These are phyloP conservation scores for Pythium monospermum DNA, from an alignment of 352 stramenopile species.

Conservation along the genomic window DNA sequence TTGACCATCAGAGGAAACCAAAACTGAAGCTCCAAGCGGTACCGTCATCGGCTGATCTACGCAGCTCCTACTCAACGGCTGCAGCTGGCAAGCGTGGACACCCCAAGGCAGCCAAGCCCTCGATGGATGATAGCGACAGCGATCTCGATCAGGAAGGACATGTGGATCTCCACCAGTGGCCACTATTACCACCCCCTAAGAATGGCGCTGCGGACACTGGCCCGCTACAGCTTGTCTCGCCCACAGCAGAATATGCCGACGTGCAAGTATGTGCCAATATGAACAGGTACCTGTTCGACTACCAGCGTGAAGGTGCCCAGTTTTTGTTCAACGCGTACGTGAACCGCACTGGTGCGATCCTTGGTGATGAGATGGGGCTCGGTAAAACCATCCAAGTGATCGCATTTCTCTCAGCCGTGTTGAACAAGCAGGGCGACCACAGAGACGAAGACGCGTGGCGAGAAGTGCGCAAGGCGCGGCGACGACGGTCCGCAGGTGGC, in stretches of 20 bases:
- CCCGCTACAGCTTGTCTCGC: conserved; percentile 33
- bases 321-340: conserved; percentile 63
- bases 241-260: background rate
- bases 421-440: conserved; percentile 91
- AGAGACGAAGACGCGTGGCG: conserved; percentile 95
- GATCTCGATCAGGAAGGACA: conserved; percentile 23
- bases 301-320: conserved; percentile 61
- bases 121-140: conserved; percentile 9
- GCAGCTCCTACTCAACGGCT: no score
- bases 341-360: conserved; percentile 73
- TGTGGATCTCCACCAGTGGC: conserved; percentile 35
- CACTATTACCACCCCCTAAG: conserved; percentile 39
- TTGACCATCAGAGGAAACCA: no score
- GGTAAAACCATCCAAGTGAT: conserved; percentile 94
- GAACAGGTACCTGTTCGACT: conserved; percentile 72
- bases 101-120: background rate
- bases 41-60: no score
- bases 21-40: no score
- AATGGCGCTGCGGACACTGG: conserved; percentile 31
- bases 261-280: conserved; percentile 61
- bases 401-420: conserved; percentile 84
- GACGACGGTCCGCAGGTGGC: conserved; percentile 43
- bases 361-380: conserved; percentile 98
- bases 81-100: conserved; percentile 4
- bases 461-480: conserved; percentile 91